These are phyloP conservation scores for Dictyostelium firmibasis DNA, from an alignment of 78 protist genomes.

Conservation along the genomic window DNA sequence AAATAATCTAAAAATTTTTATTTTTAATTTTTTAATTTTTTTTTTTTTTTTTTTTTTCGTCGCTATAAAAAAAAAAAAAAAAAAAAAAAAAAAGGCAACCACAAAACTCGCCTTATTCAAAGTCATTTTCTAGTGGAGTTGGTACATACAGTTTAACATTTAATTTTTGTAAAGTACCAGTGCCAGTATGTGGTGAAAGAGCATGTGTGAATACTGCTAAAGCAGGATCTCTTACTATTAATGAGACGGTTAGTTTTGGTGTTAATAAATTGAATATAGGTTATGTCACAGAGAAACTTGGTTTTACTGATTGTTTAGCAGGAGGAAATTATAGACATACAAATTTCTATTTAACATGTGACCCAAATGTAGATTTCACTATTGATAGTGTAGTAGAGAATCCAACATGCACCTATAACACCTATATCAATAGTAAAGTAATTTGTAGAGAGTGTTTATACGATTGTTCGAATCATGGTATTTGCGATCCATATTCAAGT, in stretches of 20 bases:
- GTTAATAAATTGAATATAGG: neutral
- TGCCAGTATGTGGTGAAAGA: neutral
- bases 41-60: neutral
- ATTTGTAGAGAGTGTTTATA: neutral
- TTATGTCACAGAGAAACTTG: neutral
- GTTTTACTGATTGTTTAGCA: neutral
- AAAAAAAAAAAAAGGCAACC: neutral
- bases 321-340: neutral
- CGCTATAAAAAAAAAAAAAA: no score
- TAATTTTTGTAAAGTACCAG: neutral
- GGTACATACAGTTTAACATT: neutral
- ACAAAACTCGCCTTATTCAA: neutral
- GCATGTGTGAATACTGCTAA: neutral
- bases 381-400: neutral
- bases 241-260: neutral
- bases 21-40: neutral
- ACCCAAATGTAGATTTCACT: neutral
- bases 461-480: neutral
- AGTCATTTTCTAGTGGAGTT: neutral
- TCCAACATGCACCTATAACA: neutral
- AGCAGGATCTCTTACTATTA: neutral
- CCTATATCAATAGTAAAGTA: neutral
- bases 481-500: neutral
- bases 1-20: no score
- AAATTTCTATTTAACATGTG: neutral